These are phyloP conservation scores for Gomphus bonarii DNA, from an alignment of 1,284 basidiomycete species.

Conservation along the genomic window DNA sequence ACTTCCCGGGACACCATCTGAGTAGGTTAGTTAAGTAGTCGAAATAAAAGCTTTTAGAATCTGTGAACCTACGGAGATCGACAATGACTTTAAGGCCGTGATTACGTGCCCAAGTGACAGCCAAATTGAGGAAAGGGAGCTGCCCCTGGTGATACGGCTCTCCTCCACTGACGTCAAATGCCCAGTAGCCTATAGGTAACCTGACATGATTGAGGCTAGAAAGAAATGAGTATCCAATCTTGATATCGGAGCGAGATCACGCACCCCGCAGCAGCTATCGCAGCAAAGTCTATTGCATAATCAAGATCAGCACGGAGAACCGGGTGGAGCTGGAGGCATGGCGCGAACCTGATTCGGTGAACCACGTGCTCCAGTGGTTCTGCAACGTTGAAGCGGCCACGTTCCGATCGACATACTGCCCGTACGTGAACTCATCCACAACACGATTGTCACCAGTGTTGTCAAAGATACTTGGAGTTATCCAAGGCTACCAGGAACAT, in stretches of 20 bases:
- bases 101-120: constrained; percentile 69
- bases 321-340: background rate
- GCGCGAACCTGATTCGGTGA: constrained; percentile 44
- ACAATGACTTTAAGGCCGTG: constrained; percentile 75
- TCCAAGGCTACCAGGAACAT: constrained; percentile 55
- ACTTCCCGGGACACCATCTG: constrained; percentile 75
- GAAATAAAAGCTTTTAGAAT: background rate
- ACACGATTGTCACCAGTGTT: constrained; percentile 49
- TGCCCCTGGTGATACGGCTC: constrained; percentile 85
- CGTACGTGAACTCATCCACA: constrained; percentile 84
- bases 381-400: constrained; percentile 41
- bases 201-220: constrained; percentile 73
- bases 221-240: constrained; percentile 14
- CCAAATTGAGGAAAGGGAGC: constrained; percentile 59
- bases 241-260: constrained; percentile 17
- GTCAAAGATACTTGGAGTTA: constrained; percentile 82
- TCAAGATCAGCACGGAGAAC: background rate
- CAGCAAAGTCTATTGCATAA: constrained; percentile 45
- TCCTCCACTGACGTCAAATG: constrained; percentile 69
- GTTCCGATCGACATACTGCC: constrained; percentile 42
- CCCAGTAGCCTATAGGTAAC: constrained; percentile 89
- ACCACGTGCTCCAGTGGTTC: constrained; percentile 75
- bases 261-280: constrained; percentile 67
- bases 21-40: constrained; percentile 14
- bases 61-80: constrained; percentile 33